A percentile compares a stretch with the other conserved stretches of the same genome.
phyloP scores from a whole-genome alignment of 331 rosid genomes.

The Telfairia occidentalis region DNA sequence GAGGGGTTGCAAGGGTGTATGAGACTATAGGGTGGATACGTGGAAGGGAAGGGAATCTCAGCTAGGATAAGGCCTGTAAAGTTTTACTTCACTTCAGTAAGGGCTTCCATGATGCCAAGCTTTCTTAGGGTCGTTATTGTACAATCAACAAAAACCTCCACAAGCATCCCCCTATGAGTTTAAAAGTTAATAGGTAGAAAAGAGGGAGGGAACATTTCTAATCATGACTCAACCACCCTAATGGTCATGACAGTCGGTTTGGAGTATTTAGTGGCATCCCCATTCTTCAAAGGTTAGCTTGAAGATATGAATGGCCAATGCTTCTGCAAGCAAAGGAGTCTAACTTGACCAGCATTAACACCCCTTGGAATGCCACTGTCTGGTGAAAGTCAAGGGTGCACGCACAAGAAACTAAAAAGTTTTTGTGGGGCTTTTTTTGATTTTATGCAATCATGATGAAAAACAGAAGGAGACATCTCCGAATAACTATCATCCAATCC shows the following conservation, averaged over 20 bases:
- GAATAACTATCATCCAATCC: neutral
- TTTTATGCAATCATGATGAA: neutral
- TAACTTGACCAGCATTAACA: neutral
- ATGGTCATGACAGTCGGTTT: neutral
- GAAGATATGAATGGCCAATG: neutral
- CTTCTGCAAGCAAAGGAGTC: neutral
- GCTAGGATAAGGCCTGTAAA: neutral
- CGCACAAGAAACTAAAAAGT: neutral
- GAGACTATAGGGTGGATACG: neutral
- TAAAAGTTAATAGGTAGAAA: neutral
- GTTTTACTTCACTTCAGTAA: neutral
- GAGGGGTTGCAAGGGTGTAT: neutral
- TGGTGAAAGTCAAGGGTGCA: neutral
- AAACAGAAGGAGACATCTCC: neutral
- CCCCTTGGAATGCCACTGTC: neutral
- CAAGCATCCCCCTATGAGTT: neutral
- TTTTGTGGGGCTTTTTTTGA: neutral
- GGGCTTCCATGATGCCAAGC: neutral
- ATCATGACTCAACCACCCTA: neutral
- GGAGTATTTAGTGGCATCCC: neutral
- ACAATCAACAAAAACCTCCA: neutral
- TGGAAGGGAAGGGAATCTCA: neutral
- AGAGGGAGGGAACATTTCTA: neutral
- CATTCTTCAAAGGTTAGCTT: neutral
- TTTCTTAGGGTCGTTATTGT: neutral